Evolutionary conservation across 1,139 yeast species (phyloP), one percentile per base, ranked within the genome.

Genomic region (Blastobotrys indianensis): DNA sequence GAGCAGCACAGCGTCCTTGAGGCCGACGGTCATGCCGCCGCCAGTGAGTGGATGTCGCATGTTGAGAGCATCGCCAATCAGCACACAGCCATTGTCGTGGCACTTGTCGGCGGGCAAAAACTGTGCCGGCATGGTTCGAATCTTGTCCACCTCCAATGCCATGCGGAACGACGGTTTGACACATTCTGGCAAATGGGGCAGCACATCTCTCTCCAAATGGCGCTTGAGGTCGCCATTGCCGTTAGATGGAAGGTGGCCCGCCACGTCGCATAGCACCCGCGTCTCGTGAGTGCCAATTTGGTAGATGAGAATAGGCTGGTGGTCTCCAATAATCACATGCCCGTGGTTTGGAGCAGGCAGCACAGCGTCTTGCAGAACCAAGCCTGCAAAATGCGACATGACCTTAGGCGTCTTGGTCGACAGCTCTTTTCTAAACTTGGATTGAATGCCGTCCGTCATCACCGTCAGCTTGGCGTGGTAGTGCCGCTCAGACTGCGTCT

Each of bases 21-120:
- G 72, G 0, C 97, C 97, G 38, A 92, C 98, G 9, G 97, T 90
- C 99, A 92, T 92, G 51, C 99, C 99, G 50, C 98, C 98, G 39
- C 99, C 99, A 1, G 98, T 92, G 53, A 92, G 75, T 15, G 99
- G 99, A 65, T 92, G 99, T 63, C 99, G 78, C 97, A 92, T 92
- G 65, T 92, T 92, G 60, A 90, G 74, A 1, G 98, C 87, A 63
- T 92, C 99, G 36, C 99, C 99, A 40, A 92, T 64, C 57, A 92
- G 74, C 37, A 92, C 72, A 46, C 88, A 69, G n/a, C 99, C 99
- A 12, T 80, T 80, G 41, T 78, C 74, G 15, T 72, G 72, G 56
- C 77, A 79, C 42, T 75, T 72, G 50, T 77, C 72, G 0, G 97
- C 97, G 7, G 95, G 79, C 48, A 92, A 72, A 66, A 79, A 92